These are phyloP conservation scores for Auricularia heimuer DNA, from an alignment of 768 basidiomycete species.

Conservation along the genomic window DNA sequence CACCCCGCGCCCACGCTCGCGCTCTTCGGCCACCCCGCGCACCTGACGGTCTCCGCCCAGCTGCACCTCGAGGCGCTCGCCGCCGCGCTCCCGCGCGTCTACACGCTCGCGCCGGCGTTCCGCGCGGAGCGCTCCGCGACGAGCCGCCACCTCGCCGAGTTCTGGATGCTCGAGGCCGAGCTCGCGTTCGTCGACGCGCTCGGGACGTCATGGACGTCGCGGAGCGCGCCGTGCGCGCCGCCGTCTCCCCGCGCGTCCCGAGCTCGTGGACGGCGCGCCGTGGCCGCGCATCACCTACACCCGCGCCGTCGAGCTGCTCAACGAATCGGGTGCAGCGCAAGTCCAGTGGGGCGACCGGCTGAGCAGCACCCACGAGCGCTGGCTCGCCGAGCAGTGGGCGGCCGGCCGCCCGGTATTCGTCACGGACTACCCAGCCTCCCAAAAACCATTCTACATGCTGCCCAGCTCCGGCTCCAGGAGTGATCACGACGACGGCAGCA, in stretches of 20 bases:
- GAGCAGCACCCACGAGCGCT: conserved; percentile 88
- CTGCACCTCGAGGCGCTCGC: conserved; percentile 88
- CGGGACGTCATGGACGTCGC: conserved; percentile 45
- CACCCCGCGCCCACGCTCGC: conserved; percentile 25
- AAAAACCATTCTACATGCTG: conserved; percentile 96
- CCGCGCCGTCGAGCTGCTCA: conserved; percentile 56
- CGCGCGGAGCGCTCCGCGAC: conserved; percentile 87
- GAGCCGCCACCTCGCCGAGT: conserved; percentile 88
- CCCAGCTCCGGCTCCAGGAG: conserved; percentile 33
- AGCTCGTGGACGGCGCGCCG: conserved; percentile 11
- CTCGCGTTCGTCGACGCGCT: conserved; percentile 51
- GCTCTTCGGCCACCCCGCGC: conserved; percentile 69
- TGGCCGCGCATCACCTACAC: conserved; percentile 78
- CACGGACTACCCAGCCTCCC: conserved; percentile 68
- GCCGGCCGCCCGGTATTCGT: conserved; percentile 78
- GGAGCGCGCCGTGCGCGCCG: conserved; percentile 42
- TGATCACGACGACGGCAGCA: not conserved
- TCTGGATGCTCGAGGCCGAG: conserved; percentile 99
- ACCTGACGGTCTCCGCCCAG: conserved; percentile 92
- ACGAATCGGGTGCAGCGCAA: conserved; percentile 26
- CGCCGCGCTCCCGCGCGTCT: conserved; percentile 68
- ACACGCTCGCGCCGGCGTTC: conserved; percentile 89
- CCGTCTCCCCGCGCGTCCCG: conserved; percentile 12
- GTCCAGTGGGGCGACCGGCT: conserved; percentile 55
- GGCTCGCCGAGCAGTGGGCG: conserved; percentile 58